Evolutionary conservation across 331 rosid genomes (phyloP).

Genomic region (Stylosanthes scabra): DNA sequence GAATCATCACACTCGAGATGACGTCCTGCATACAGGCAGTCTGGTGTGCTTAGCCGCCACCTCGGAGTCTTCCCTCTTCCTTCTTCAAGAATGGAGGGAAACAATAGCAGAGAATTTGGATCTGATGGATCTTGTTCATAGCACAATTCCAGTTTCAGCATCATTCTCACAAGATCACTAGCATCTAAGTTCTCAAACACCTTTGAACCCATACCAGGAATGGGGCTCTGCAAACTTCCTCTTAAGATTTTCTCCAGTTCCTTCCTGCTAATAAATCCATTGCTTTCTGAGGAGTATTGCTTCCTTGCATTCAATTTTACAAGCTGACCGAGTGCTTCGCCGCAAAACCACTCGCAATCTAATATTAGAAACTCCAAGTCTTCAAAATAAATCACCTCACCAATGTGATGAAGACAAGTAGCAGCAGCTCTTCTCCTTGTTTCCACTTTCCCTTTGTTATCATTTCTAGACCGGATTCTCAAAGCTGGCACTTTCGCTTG

Average conservation of each 20-base stretch:
- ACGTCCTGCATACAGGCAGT: slow-evolving; percentile 72
- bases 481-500: slow-evolving; percentile 71
- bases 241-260: slow-evolving; percentile 82
- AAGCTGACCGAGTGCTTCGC: slow-evolving; percentile 88
- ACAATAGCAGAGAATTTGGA: slow-evolving; percentile 66
- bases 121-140: slow-evolving; percentile 57
- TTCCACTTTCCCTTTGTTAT: slow-evolving; percentile 67
- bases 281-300: slow-evolving; percentile 59
- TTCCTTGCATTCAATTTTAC: slow-evolving; percentile 66
- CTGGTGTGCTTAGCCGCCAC: slow-evolving; percentile 73
- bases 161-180: slow-evolving; percentile 57
- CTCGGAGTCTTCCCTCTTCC: slow-evolving; percentile 88
- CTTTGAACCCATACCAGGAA: slow-evolving; percentile 87
- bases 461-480: slow-evolving; percentile 81
- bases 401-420: slow-evolving; percentile 86
- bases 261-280: slow-evolving; percentile 75
- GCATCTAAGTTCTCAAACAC: slow-evolving; percentile 87
- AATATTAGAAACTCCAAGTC: slow-evolving; percentile 81
- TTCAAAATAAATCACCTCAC: slow-evolving; percentile 86
- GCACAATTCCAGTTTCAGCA: slow-evolving; percentile 60
- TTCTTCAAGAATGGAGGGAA: slow-evolving; percentile 90
- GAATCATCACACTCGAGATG: slow-evolving; percentile 98
- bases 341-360: slow-evolving; percentile 93
- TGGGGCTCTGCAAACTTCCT: slow-evolving; percentile 78
- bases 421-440: slow-evolving; percentile 73